These are phyloP conservation scores for Blastobotrys proliferans DNA, from an alignment of 1,139 yeast species.

Conservation along the genomic window DNA sequence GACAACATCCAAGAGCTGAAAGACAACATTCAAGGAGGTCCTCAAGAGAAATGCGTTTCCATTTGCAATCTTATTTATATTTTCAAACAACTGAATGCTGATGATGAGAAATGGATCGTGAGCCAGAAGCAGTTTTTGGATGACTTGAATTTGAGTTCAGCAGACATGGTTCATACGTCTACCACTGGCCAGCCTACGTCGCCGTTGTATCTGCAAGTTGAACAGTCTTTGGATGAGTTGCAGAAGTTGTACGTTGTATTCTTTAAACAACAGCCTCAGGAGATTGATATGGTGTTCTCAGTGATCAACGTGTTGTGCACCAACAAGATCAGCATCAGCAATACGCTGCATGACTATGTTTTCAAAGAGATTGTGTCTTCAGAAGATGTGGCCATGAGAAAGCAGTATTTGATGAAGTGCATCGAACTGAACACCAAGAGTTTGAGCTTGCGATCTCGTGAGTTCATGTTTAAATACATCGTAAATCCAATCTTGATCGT, in stretches of 20 bases:
- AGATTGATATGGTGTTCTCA: conserved; percentile 42
- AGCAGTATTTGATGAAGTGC: conserved; percentile 49
- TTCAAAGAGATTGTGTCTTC: conserved; percentile 55
- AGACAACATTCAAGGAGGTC: conserved; percentile 26
- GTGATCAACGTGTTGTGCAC: conserved; percentile 44
- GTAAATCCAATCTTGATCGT: conserved; percentile 63
- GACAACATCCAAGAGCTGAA: conserved; percentile 45
- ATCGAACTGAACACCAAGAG: conserved; percentile 42
- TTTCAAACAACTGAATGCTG: conserved; percentile 48
- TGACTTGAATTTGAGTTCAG: conserved; percentile 42
- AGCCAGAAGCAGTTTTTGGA: conserved; percentile 48
- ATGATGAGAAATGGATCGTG: conserved; percentile 61
- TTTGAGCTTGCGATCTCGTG: conserved; percentile 41
- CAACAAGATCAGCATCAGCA: conserved; percentile 45
- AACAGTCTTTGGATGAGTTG: conserved; percentile 60
- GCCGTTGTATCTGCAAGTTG: conserved; percentile 66
- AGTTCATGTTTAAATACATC: conserved; percentile 58
- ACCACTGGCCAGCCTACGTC: conserved; percentile 46
- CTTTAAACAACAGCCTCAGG: conserved; percentile 38
- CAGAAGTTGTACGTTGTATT: conserved; percentile 53
- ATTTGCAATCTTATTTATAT: conserved; percentile 71
- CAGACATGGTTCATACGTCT: conserved; percentile 44
- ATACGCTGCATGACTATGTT: conserved; percentile 52
- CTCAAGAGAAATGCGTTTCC: conserved; percentile 56
- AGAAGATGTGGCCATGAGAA: conserved; percentile 45